Conservation (phyloP, 345 rosid species). For the Combretum micranthum region DNA sequence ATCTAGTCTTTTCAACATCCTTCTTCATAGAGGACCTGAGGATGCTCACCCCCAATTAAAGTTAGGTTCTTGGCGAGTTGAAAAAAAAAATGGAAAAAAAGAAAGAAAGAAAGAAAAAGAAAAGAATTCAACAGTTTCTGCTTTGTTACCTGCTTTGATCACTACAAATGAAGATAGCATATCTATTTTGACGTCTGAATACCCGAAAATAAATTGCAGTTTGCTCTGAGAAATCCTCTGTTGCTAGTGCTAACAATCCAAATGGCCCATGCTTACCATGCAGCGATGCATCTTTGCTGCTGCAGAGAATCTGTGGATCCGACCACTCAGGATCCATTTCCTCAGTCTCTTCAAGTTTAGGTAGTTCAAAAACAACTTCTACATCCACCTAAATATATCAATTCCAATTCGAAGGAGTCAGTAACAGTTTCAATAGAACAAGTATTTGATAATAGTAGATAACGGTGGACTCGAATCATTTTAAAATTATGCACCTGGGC, state of each 20-base stretch:
- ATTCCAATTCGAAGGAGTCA: no score
- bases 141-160: conserved; percentile 51
- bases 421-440: no score
- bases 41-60: background rate
- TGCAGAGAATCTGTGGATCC: conserved; percentile 46
- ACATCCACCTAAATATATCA: conserved; percentile 59
- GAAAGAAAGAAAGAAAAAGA: no score
- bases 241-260: conserved; percentile 48
- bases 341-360: conserved; percentile 43
- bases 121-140: background rate
- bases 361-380: conserved; percentile 42
- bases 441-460: background rate
- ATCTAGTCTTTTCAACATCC: conserved; percentile 33
- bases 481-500: conserved; percentile 22
- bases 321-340: conserved; percentile 50
- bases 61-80: no score
- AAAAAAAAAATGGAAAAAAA: background rate
- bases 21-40: conserved; percentile 40
- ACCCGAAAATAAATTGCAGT: conserved; percentile 57
- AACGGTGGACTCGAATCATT: background rate
- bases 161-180: conserved; percentile 59
- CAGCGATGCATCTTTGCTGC: conserved; percentile 26
- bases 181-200: no score
- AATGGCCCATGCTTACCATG: conserved; percentile 57
- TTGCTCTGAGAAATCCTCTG: conserved; percentile 39